Evolutionary conservation across 2,329 filamentous ascomycete genomes (phyloP).

Genomic region (Colletotrichum neosansevieriae): DNA sequence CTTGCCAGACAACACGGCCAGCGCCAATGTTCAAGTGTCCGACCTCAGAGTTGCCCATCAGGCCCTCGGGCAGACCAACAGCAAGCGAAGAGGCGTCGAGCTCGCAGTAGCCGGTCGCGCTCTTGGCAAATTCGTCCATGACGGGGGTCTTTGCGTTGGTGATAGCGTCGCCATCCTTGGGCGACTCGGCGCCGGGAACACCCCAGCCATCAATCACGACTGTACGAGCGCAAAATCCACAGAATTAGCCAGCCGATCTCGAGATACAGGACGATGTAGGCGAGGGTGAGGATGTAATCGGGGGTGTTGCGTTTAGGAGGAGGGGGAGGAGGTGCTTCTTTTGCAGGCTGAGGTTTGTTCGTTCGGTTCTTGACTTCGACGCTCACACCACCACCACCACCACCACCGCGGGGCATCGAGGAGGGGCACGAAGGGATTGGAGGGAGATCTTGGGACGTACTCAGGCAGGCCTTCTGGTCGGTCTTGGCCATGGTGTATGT

Average conservation of each 20-base stretch:
- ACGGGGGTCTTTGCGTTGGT: conserved; percentile 90
- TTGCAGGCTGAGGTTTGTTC: not conserved
- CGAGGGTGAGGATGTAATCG: conserved; percentile 41
- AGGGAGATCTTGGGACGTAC: conserved; percentile 60
- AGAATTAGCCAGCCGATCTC: conserved; percentile 71
- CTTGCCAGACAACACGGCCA: conserved; percentile 97
- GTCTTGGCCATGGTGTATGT: conserved; percentile 62
- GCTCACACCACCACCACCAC: conserved; percentile 11
- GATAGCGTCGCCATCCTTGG: conserved; percentile 93
- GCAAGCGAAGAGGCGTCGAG: conserved; percentile 96
- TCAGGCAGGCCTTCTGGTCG: conserved; percentile 72
- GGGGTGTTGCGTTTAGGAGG: conserved; percentile 33
- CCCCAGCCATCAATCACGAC: conserved; percentile 99
- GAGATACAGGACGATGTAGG: conserved; percentile 66
- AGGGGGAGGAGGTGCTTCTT: conserved; percentile 31
- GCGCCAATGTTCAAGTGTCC: conserved; percentile 99
- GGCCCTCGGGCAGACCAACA: conserved; percentile 92
- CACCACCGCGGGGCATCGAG: conserved; percentile 35
- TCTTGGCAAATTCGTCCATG: conserved; percentile 93
- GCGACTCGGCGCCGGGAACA: conserved; percentile 82
- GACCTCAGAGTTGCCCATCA: conserved; percentile 99
- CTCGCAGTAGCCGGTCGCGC: conserved; percentile 86
- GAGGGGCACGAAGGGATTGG: conserved; percentile 45
- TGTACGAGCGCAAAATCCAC: conserved; percentile 65
- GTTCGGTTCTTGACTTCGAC: conserved; percentile 13